Percentiles rank a stretch among this genome's conserved stretches.
Evolutionary conservation across 2,329 filamentous ascomycete species (phyloP).

Genomic region (Clonostachys chloroleuca): DNA sequence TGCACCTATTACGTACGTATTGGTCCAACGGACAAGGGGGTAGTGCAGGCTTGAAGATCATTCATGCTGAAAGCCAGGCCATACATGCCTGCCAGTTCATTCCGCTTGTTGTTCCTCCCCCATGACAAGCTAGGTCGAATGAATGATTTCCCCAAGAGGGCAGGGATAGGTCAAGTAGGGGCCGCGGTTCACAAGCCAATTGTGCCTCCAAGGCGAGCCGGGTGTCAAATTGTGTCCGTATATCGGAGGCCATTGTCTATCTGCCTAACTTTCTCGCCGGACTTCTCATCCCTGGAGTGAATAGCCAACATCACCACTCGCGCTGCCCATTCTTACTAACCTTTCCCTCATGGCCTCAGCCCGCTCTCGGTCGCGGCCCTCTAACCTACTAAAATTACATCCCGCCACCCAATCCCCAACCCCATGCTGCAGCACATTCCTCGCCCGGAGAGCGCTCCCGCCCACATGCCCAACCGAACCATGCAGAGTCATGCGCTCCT

Average conservation of each 20-base stretch:
- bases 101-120: too few relatives aligned
- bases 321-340: conserved; percentile 57
- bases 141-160: too few relatives aligned
- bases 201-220: background rate
- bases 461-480: conserved; percentile 62
- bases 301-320: conserved; percentile 59
- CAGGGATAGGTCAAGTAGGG: too few relatives aligned
- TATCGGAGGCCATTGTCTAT: background rate
- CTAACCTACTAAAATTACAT: conserved; percentile 50
- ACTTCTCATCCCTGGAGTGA: conserved; percentile 47
- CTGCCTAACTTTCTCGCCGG: background rate
- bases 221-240: background rate
- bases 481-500: conserved; percentile 67
- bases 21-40: too few relatives aligned
- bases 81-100: background rate
- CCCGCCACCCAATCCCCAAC: conserved; percentile 61
- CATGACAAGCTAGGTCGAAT: too few relatives aligned
- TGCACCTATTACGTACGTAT: too few relatives aligned
- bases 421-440: conserved; percentile 74
- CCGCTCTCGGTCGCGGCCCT: conserved; percentile 33
- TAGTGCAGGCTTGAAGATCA: background rate
- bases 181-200: background rate
- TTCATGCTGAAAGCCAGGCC: background rate
- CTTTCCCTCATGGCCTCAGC: conserved; percentile 62
- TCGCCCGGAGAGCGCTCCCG: conserved; percentile 52